A percentile compares a stretch with the other conserved stretches of the same genome.
phyloP scores from a whole-genome alignment of 306 rosid genomes.

The Lagenaria siceraria region DNA sequence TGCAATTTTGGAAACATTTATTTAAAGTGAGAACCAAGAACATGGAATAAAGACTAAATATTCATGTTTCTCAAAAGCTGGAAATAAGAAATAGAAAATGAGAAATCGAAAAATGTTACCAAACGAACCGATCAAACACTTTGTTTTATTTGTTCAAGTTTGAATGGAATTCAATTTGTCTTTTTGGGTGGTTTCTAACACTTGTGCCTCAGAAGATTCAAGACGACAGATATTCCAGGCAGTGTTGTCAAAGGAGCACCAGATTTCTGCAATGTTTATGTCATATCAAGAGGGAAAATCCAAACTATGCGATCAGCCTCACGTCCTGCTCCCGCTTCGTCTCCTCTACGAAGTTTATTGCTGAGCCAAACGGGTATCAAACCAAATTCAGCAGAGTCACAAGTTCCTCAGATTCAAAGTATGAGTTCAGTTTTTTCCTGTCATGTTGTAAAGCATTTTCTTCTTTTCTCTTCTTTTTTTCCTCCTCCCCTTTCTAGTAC shows the following conservation, averaged over 20 bases:
- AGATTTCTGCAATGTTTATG: constrained; percentile 72
- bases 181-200: not conserved
- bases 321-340: constrained; percentile 50
- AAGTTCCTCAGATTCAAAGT: not conserved
- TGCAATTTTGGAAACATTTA: not conserved
- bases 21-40: not conserved
- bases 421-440: constrained; percentile 21
- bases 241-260: constrained; percentile 65
- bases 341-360: constrained; percentile 29
- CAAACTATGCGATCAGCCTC: constrained; percentile 69
- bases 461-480: not conserved
- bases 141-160: not conserved
- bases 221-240: constrained; percentile 65
- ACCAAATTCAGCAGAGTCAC: constrained; percentile 23
- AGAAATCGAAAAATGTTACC: not conserved
- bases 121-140: not conserved
- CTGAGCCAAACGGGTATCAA: constrained; percentile 16
- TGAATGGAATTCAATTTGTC: not conserved
- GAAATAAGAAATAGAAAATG: not conserved
- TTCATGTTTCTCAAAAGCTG: not conserved
- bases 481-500: not conserved
- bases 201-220: constrained; percentile 54
- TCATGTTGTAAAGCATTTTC: not conserved
- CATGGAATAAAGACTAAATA: not conserved
- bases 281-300: constrained; percentile 57